phyloP scores from a whole-genome alignment of 257 asterid species.

The Coffea eugenioides region DNA sequence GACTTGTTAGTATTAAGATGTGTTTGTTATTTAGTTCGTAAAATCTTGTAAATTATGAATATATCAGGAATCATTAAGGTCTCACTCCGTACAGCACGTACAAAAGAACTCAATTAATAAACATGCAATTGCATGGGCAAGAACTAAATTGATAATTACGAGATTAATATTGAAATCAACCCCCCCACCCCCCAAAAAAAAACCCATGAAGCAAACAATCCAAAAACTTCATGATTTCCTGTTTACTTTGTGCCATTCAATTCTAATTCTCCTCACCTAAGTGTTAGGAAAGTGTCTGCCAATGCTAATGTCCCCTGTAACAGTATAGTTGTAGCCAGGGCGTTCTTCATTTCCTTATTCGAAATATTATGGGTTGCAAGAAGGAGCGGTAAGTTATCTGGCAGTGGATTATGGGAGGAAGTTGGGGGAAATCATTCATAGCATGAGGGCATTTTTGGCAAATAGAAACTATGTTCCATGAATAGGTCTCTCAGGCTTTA shows the following conservation, averaged over 20 bases:
- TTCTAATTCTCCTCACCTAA: background rate
- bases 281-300: background rate
- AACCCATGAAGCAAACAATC: background rate
- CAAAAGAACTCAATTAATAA: background rate
- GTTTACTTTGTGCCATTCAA: background rate
- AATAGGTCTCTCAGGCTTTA: too few species aligned
- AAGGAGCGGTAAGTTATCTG: too few species aligned
- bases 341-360: background rate
- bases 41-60: background rate
- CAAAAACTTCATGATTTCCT: background rate
- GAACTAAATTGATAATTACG: background rate
- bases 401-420: too few species aligned
- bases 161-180: background rate
- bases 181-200: too few species aligned
- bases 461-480: too few species aligned
- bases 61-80: background rate
- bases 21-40: background rate
- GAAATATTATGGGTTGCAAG: background rate
- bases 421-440: too few species aligned
- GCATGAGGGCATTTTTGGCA: too few species aligned
- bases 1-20: slow-evolving; percentile 27
- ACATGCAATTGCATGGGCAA: background rate
- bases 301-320: background rate
- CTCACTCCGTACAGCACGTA: background rate
- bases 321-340: background rate